phyloP scores from a whole-genome alignment of 1,284 basidiomycete species.

The Malassezia yamatoensis region DNA sequence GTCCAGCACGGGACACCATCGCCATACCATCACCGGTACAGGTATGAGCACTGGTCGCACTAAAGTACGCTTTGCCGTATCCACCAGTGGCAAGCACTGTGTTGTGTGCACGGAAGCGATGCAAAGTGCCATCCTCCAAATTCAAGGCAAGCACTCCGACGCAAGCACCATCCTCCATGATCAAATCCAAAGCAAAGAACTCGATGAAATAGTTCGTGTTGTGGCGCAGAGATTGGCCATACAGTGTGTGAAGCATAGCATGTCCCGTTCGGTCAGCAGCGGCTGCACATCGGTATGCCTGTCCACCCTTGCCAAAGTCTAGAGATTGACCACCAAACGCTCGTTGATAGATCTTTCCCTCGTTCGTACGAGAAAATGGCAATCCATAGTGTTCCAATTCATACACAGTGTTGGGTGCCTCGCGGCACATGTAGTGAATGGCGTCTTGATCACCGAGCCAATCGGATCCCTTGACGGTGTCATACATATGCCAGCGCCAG shows the following conservation, averaged over 20 bases:
- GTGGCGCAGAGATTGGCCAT: constrained; percentile 96
- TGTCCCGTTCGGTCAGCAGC: constrained; percentile 98
- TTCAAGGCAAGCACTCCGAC: constrained; percentile 98
- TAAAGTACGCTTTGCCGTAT: constrained; percentile 97
- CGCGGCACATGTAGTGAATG: constrained; percentile 97
- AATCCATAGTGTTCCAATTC: constrained; percentile 98
- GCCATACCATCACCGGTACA: constrained; percentile 98
- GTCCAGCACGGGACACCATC: constrained; percentile 91
- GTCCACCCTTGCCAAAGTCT: constrained; percentile 94
- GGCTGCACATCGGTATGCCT: constrained; percentile 96
- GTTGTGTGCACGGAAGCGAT: constrained; percentile 96
- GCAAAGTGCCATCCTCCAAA: constrained; percentile 98
- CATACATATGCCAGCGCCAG: constrained; percentile 99
- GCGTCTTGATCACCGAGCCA: constrained; percentile 99
- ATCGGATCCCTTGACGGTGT: constrained; percentile 98
- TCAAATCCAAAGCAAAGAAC: constrained; percentile 88
- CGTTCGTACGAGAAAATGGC: constrained; percentile 95
- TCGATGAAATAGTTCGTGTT: constrained; percentile 99
- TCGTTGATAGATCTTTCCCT: constrained; percentile 99
- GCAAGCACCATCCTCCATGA: constrained; percentile 98
- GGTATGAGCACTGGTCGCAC: constrained; percentile 95
- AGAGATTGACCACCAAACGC: constrained; percentile 98
- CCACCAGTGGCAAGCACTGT: constrained; percentile 97
- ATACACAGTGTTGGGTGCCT: constrained; percentile 84
- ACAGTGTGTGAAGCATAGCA: constrained; percentile 94